Evolutionary conservation across 805 yeast genomes (phyloP), one percentile per base, ranked within the genome.

Genomic region (Candida mattraensis): DNA sequence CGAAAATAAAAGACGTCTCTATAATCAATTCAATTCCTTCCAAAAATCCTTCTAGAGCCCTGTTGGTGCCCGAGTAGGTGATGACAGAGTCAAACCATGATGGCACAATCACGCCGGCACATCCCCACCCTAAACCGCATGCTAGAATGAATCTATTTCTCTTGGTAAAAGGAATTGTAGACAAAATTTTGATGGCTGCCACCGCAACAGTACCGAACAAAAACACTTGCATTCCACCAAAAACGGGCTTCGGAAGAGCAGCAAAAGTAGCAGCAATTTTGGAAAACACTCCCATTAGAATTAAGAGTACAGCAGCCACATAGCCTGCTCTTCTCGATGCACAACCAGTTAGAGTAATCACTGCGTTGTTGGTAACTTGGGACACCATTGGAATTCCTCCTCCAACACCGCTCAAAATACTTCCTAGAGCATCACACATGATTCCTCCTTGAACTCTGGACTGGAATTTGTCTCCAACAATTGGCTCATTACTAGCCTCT

Each of bases 361-460:
- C 91, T 64, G 94, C 94, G 55, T 85, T 85, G 62, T 85, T 85
- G 59, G 84, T 93, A n/a, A 94, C 93, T 63, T 83, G 83, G 0
- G 87, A 80, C 5, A 87, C 76, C 75, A 83, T 68, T 30, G 94
- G 93, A 7, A 88, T 78, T 20, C 80, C 66, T 15, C 88, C 82
- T 66, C 75, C 70, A 29, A 83, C 64, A 16, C 85, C 83, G 12
- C 87, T 78, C 5, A 83, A 45, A 7, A 80, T 44, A 30, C 88
- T 86, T 50, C 79, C 79, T 44, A 83, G 48, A 12, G 89, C 94
- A 55, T 84, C 89, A 25, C 87, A 85, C 31, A 84, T 67, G 30
- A 85, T 69, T 54, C 93, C 95, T 44, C 95, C 94, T 63, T 85
- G 93, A 44, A 85, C 69, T 54, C 94, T 67, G n/a, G 85, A 73